phyloP scores from a whole-genome alignment of 1,284 basidiomycete genomes.

The Ganoderma boninense region DNA sequence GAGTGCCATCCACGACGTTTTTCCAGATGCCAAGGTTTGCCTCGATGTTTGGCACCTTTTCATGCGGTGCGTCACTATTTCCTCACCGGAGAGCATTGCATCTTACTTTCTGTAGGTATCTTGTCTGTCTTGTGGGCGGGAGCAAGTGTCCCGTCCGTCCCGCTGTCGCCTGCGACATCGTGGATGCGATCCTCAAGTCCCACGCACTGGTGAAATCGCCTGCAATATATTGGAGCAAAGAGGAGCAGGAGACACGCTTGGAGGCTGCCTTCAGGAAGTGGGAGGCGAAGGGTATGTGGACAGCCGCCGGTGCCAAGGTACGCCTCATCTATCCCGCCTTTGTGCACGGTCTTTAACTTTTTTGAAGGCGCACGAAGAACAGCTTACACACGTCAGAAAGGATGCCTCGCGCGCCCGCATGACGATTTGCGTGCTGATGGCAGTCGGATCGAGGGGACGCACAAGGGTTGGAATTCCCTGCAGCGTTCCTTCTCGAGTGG shows the following conservation, averaged over 20 bases:
- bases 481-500: conserved; percentile 36
- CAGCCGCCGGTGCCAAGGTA: neutral
- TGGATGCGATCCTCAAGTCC: neutral
- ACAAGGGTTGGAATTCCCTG: conserved; percentile 38
- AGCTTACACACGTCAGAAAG: neutral
- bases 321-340: neutral
- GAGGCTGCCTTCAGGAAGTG: neutral
- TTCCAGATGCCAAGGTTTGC: conserved; percentile 26
- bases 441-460: conserved; percentile 18
- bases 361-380: neutral
- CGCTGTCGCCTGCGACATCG: neutral
- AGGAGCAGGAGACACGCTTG: neutral
- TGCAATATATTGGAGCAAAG: neutral
- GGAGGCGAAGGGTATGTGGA: neutral
- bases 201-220: neutral
- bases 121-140: neutral
- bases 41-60: conserved; percentile 14
- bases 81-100: neutral
- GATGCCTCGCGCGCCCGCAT: conserved; percentile 16
- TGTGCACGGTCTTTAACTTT: no score
- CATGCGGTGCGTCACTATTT: neutral
- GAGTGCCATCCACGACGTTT: conserved; percentile 12
- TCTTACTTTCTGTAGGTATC: neutral
- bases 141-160: neutral
- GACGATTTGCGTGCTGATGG: conserved; percentile 37